Percentiles rank a stretch among this genome's conserved stretches.
These are phyloP conservation scores for Arthrobotrys megalospora DNA, from an alignment of 2,329 filamentous ascomycete genomes.

Conservation along the genomic window DNA sequence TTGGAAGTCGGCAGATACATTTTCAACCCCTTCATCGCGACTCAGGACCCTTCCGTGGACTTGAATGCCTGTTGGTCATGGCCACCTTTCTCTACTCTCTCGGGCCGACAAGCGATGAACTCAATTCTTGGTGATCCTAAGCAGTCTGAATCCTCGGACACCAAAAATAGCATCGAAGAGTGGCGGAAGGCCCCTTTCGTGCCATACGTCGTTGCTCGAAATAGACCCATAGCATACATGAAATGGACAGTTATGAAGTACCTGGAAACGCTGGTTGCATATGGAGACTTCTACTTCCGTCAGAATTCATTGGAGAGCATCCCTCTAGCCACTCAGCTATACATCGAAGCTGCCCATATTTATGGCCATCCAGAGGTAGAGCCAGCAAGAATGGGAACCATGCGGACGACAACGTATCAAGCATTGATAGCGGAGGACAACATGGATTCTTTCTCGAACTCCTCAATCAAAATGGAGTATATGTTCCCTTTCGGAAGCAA, in stretches of 20 bases:
- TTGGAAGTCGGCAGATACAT: conserved; percentile 59
- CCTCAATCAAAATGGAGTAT: not conserved
- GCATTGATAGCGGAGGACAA: not conserved
- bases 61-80: conserved; percentile 32
- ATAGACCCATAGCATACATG: conserved; percentile 65
- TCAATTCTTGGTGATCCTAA: too few species aligned
- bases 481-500: too few species aligned
- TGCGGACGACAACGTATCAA: not conserved
- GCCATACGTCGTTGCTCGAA: conserved; percentile 63
- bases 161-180: conserved; percentile 7
- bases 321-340: conserved; percentile 64
- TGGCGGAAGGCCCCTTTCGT: conserved; percentile 63
- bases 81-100: conserved; percentile 1
- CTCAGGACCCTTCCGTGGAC: too few species aligned
- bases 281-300: conserved; percentile 65
- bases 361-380: conserved; percentile 55
- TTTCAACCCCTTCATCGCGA: conserved; percentile 62
- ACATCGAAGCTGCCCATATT: conserved; percentile 64
- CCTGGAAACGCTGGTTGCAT: conserved; percentile 65
- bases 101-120: not conserved
- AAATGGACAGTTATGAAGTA: conserved; percentile 66
- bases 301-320: conserved; percentile 65
- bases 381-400: not conserved
- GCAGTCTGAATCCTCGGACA: too few species aligned
- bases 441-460: conserved; percentile 63